These are phyloP conservation scores for Kwoniella shandongensis DNA, from an alignment of 768 basidiomycete species.

Conservation along the genomic window DNA sequence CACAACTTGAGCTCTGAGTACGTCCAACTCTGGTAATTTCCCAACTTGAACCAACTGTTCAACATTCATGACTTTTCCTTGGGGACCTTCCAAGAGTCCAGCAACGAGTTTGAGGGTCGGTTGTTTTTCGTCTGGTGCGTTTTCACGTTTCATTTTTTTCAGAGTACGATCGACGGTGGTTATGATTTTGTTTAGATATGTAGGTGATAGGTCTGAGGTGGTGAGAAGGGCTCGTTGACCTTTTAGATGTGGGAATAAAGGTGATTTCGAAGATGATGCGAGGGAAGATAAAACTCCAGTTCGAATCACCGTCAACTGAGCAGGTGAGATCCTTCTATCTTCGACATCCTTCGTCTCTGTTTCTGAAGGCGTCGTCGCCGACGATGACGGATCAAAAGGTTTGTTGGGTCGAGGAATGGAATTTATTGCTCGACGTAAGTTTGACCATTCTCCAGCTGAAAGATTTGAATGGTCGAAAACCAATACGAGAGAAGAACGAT, in stretches of 20 bases:
- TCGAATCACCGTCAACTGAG: slow-evolving; percentile 62
- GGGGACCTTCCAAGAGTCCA: slow-evolving; percentile 76
- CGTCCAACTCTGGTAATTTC: slow-evolving; percentile 73
- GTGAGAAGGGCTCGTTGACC: slow-evolving; percentile 50
- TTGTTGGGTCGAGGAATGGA: slow-evolving; percentile 54
- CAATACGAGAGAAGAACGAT: slow-evolving; percentile 64
- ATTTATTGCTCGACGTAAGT: slow-evolving; percentile 68
- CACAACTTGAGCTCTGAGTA: slow-evolving; percentile 76
- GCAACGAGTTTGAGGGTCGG: slow-evolving; percentile 65
- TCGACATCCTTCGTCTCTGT: not conserved
- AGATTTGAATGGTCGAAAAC: slow-evolving; percentile 79
- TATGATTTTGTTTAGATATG: slow-evolving; percentile 40
- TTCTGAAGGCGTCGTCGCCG: not conserved
- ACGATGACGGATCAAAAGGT: not conserved
- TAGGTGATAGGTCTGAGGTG: slow-evolving; percentile 42
- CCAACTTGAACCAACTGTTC: slow-evolving; percentile 65
- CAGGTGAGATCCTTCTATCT: slow-evolving; percentile 51
- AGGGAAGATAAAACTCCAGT: slow-evolving; percentile 79
- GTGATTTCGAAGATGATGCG: slow-evolving; percentile 56
- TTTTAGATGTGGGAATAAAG: slow-evolving; percentile 5
- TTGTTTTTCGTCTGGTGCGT: slow-evolving; percentile 27
- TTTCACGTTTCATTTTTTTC: slow-evolving; percentile 25
- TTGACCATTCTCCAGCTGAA: slow-evolving; percentile 63
- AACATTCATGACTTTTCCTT: slow-evolving; percentile 62
- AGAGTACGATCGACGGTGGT: slow-evolving; percentile 33